Base-by-base conservation (phyloP, 1,284 basidiomycete genomes). In the Melampsora abietis-canadensis region DNA sequence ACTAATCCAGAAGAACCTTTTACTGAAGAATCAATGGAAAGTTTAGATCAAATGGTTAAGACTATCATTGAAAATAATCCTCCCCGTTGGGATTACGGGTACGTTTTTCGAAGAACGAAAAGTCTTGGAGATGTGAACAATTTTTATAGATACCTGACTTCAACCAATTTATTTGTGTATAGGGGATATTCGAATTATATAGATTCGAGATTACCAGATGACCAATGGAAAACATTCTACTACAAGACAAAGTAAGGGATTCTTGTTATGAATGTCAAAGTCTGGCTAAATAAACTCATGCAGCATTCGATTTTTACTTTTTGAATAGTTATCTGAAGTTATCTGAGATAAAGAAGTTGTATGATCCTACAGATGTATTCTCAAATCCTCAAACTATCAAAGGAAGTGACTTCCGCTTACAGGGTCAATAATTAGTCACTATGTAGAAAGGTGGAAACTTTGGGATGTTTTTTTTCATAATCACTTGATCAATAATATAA, bases 161-260 rank as follows among this genome's bases (percentile, higher is more conserved):
- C 12, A 40, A 40, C 12, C 37, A 40, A 8, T 8, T 12, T 10
- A 40, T 59, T 59, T 68, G 2, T 37, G 34, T n/a, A 30, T 14
- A 72, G 68, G 15, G 68, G 60, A 47, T 72, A 72, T 72, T 27
- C 61, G 4, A 72, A 72, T 72, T 72, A 72, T 62, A 47, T 57
- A 27, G 68, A 72, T 64, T 30, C 62, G 64, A 57, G 68, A 17
- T 51, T 72, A 21, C 40, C 68, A 63, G 12, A 40, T 37, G 51
- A 34, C 27, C 44, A 63, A 64, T 72, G 68, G 68, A 72, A 63
- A 40, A 44, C 44, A 1, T 31, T 54, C 15, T 72, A 72, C 24
- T 72, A 72, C 44, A 72, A 64, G 14, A 63, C 44, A 7, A 44
- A 72, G 68, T 72, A 62, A 31, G 31, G 68, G 44, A 24, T 10